phyloP scores from a whole-genome alignment of 495 filamentous ascomycete species.

The Echria macrotheca region DNA sequence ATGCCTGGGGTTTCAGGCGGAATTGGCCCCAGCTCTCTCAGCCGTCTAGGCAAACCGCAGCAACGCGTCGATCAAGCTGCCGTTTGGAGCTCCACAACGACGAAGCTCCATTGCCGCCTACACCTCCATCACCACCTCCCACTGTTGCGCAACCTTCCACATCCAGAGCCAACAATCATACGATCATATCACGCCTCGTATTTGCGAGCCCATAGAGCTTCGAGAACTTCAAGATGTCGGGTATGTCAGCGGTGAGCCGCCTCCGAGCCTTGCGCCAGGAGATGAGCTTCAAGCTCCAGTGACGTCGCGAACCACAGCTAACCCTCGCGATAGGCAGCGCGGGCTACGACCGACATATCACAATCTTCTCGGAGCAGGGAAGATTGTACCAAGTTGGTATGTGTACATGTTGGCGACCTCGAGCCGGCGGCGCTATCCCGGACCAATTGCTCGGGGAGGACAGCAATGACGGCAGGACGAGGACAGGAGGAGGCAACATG shows the following conservation, averaged over 20 bases:
- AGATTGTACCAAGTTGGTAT: constrained; percentile 98
- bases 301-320: constrained; percentile 16
- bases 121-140: constrained; percentile 9
- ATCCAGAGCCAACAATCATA: no score
- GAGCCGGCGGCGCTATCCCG: background rate
- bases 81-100: constrained; percentile 27
- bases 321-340: constrained; percentile 66
- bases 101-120: constrained; percentile 29
- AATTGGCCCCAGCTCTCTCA: constrained; percentile 11
- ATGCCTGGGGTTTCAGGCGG: constrained; percentile 17
- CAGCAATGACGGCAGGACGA: background rate
- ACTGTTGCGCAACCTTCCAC: no score
- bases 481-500: no score
- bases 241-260: constrained; percentile 26
- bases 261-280: constrained; percentile 4
- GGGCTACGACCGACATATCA: constrained; percentile 97
- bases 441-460: background rate
- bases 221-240: constrained; percentile 39
- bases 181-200: no score
- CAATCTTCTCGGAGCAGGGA: constrained; percentile 98
- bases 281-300: constrained; percentile 24
- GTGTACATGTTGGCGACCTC: constrained; percentile 31
- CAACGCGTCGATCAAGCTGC: constrained; percentile 31
- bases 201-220: constrained; percentile 1
- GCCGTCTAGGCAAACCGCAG: constrained; percentile 37